Conservation (phyloP, 129 eudicot species). For the Erigeron canadensis region DNA sequence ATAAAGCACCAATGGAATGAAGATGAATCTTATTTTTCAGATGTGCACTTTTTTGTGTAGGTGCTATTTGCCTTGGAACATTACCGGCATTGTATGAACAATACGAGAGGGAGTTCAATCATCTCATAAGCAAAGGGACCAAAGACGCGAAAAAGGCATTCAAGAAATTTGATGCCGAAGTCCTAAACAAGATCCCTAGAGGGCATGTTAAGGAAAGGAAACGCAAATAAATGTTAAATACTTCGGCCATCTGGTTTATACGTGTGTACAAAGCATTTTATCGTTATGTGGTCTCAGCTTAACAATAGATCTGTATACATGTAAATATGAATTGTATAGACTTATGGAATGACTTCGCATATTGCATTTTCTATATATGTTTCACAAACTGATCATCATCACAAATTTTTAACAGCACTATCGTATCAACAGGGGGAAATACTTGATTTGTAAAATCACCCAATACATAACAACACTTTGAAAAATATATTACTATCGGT, state of each 20-base stretch:
- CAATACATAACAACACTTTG: too few relatives aligned
- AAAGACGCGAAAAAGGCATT: constrained; percentile 32
- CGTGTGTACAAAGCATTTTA: not conserved
- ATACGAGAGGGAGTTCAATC: constrained; percentile 20
- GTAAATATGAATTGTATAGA: not conserved
- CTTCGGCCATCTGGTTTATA: not conserved
- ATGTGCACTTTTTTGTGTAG: constrained; percentile 26
- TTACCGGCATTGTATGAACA: constrained; percentile 74
- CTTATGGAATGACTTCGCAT: too few relatives aligned
- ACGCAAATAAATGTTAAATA: constrained; percentile 10
- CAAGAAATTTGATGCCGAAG: constrained; percentile 21
- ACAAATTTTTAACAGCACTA: too few relatives aligned
- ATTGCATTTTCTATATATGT: too few relatives aligned
- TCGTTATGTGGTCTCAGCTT: not conserved
- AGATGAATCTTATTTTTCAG: not conserved
- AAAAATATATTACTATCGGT: too few relatives aligned
- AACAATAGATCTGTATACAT: not conserved
- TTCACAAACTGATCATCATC: too few relatives aligned
- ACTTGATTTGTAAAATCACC: too few relatives aligned
- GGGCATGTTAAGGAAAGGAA: constrained; percentile 40
- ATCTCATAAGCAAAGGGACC: constrained; percentile 54
- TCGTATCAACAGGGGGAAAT: too few relatives aligned
- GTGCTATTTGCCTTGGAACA: constrained; percentile 52
- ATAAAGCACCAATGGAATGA: too few relatives aligned
- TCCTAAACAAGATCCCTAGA: constrained; percentile 39